Percentiles rank a stretch among this genome's conserved stretches.
These are phyloP conservation scores for Aethionema arabicum DNA, from an alignment of 345 rosid genomes.

Conservation along the genomic window DNA sequence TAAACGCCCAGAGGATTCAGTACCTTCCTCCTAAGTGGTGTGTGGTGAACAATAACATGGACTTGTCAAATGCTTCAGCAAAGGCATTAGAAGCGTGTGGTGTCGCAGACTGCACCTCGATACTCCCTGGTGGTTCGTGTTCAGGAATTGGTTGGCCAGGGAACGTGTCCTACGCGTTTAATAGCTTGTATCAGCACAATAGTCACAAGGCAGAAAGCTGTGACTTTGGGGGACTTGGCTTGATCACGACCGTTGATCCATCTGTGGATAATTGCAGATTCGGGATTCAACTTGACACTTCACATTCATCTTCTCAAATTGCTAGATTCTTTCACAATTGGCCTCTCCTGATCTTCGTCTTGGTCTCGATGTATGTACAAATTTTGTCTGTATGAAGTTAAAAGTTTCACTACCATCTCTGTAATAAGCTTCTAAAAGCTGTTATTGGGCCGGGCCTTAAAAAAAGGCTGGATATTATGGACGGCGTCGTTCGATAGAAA, in stretches of 20 bases:
- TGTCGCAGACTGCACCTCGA: slow-evolving; percentile 63
- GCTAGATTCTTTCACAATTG: slow-evolving; percentile 7
- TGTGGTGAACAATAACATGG: slow-evolving; percentile 67
- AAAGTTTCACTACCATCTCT: too few species aligned
- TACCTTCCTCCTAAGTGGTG: slow-evolving; percentile 89
- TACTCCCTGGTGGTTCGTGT: slow-evolving; percentile 79
- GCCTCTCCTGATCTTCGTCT: slow-evolving; percentile 26
- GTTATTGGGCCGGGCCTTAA: slow-evolving; percentile 12
- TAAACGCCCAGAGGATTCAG: slow-evolving; percentile 64
- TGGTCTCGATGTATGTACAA: not conserved
- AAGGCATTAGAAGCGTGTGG: slow-evolving; percentile 64
- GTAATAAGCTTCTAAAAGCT: not conserved
- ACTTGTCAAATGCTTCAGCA: slow-evolving; percentile 68
- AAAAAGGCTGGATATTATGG: not conserved
- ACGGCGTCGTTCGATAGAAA: not conserved
- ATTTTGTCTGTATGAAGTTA: too few species aligned
- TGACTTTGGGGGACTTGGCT: slow-evolving; percentile 77
- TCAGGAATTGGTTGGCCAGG: slow-evolving; percentile 70
- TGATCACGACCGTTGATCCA: slow-evolving; percentile 87
- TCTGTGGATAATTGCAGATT: slow-evolving; percentile 63
- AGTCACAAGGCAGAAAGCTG: slow-evolving; percentile 75
- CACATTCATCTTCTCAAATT: slow-evolving; percentile 39
- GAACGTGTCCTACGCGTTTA: slow-evolving; percentile 81
- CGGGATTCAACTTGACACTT: slow-evolving; percentile 51
- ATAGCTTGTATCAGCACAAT: slow-evolving; percentile 83